Evolutionary conservation across 2,329 filamentous ascomycete species (phyloP).

Genomic region (Didymella arachidicola): DNA sequence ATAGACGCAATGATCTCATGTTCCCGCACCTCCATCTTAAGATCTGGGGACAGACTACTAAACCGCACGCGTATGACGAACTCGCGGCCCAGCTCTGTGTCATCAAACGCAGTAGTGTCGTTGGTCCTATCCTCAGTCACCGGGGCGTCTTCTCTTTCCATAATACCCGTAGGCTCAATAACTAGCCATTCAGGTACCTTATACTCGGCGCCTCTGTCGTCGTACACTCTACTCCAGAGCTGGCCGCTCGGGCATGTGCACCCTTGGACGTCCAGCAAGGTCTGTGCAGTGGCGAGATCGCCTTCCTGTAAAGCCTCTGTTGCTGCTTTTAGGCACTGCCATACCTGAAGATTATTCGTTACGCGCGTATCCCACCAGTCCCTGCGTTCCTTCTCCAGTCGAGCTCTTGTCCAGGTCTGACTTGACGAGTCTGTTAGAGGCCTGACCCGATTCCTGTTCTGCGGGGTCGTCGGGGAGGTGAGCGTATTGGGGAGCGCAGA

Average conservation of each 20-base stretch:
- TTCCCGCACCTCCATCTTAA: not conserved
- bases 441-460: slow-evolving; percentile 27
- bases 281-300: slow-evolving; percentile 68
- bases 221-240: slow-evolving; percentile 54
- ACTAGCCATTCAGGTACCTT: slow-evolving; percentile 57
- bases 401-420: slow-evolving; percentile 61
- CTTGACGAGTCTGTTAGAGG: slow-evolving; percentile 33
- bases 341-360: slow-evolving; percentile 77
- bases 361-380: slow-evolving; percentile 94
- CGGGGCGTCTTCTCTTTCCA: slow-evolving; percentile 34
- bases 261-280: slow-evolving; percentile 78
- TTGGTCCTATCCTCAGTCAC: slow-evolving; percentile 19
- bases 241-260: slow-evolving; percentile 56
- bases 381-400: slow-evolving; percentile 73
- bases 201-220: slow-evolving; percentile 55
- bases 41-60: slow-evolving; percentile 5
- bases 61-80: slow-evolving; percentile 14
- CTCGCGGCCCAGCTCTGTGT: slow-evolving; percentile 9
- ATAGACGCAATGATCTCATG: slow-evolving; percentile 13
- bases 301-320: slow-evolving; percentile 70
- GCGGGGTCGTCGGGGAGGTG: slow-evolving; percentile 28
- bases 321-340: slow-evolving; percentile 75
- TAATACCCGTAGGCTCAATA: slow-evolving; percentile 53
- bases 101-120: slow-evolving; percentile 23
- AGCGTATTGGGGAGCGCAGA: slow-evolving; percentile 42